Conservation (phyloP, 179 eudicot species). For the Beta lomatogona region DNA sequence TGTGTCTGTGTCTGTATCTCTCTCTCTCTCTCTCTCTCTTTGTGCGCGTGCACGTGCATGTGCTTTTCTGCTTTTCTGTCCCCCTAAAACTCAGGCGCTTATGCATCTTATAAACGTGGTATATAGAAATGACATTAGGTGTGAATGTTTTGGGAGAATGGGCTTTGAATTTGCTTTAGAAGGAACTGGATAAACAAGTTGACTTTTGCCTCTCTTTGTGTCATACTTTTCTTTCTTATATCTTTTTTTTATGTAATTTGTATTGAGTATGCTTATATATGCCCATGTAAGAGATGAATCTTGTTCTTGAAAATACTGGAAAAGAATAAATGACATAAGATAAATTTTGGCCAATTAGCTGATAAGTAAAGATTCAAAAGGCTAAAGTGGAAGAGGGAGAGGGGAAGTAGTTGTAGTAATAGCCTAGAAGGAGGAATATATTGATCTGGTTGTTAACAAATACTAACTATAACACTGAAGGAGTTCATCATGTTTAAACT, state of each 20-base stretch:
- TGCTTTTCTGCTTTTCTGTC: background rate
- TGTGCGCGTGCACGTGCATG: too few species aligned
- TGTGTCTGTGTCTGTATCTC: too few species aligned
- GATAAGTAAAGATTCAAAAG: too few species aligned
- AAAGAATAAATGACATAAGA: background rate
- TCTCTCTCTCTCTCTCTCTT: too few species aligned
- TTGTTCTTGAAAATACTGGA: background rate
- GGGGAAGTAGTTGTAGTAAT: background rate
- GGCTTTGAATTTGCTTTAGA: background rate
- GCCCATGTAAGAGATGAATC: background rate
- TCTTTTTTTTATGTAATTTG: background rate
- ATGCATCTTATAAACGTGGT: background rate
- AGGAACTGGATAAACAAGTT: background rate
- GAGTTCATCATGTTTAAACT: too few species aligned
- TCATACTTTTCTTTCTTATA: background rate
- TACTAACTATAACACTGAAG: too few species aligned
- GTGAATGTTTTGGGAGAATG: background rate
- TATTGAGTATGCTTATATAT: background rate
- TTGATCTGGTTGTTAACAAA: too few species aligned
- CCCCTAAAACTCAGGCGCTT: background rate
- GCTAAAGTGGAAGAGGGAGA: background rate
- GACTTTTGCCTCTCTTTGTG: background rate
- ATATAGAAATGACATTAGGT: background rate
- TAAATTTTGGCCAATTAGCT: too few species aligned
- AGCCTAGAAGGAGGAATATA: too few species aligned